Evolutionary conservation across 2,329 filamentous ascomycete species (phyloP).

Genomic region (Venturia asperata): DNA sequence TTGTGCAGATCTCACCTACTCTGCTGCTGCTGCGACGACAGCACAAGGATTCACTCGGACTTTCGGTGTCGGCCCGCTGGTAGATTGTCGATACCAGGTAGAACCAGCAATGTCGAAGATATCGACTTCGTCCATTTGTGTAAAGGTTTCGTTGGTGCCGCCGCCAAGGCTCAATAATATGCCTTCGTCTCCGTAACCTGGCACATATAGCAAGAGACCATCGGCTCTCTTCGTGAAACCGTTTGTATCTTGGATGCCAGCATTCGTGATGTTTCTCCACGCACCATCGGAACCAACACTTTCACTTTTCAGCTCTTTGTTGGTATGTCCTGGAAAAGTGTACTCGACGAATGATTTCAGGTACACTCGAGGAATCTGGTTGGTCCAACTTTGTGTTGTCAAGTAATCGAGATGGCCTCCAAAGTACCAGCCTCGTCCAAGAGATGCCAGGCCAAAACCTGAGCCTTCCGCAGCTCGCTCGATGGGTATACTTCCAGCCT

Average conservation of each 20-base stretch:
- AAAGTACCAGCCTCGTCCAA: conserved; percentile 71
- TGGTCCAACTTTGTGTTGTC: conserved; percentile 61
- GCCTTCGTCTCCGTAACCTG: conserved; percentile 67
- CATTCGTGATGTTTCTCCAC: conserved; percentile 68
- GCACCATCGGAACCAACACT: conserved; percentile 53
- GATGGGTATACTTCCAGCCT: conserved; percentile 48
- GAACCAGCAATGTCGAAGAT: conserved; percentile 69
- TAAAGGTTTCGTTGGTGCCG: conserved; percentile 60
- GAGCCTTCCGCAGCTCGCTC: conserved; percentile 69
- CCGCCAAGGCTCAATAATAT: conserved; percentile 73
- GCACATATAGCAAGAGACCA: conserved; percentile 65
- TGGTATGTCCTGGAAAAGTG: conserved; percentile 63
- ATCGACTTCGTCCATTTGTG: conserved; percentile 64
- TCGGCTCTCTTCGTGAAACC: conserved; percentile 66
- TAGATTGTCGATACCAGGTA: conserved; percentile 68
- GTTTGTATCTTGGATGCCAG: conserved; percentile 57
- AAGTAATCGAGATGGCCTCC: conserved; percentile 65
- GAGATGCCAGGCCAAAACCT: conserved; percentile 59
- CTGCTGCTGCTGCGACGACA: conserved; percentile 63
- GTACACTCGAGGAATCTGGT: conserved; percentile 56
- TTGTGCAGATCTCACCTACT: conserved; percentile 33
- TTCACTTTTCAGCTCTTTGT: conserved; percentile 48
- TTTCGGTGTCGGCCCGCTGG: conserved; percentile 51
- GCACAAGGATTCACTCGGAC: conserved; percentile 62
- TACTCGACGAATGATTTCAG: conserved; percentile 69